Evolutionary conservation across 2,329 filamentous ascomycete species (phyloP).

Genomic region (Apiospora rasikravindrae): DNA sequence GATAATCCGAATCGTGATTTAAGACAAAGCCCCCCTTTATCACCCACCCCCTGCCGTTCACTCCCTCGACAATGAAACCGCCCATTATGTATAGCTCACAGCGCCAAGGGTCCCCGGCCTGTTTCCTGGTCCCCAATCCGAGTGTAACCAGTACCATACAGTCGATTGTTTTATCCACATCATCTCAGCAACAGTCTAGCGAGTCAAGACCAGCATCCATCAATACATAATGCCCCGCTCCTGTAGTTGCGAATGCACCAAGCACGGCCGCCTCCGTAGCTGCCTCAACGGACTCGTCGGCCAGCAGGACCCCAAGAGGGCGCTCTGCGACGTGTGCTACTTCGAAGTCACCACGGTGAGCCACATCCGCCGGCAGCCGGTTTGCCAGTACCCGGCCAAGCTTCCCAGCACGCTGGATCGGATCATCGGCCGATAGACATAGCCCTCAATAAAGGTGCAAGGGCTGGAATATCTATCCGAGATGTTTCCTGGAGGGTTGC

Average conservation of each 20-base stretch:
- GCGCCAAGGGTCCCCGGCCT: not conserved
- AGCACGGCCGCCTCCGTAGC: not conserved
- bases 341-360: not conserved
- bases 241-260: conserved; percentile 1
- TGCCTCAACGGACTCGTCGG: not conserved
- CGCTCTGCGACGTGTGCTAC: conserved; percentile 8
- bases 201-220: not conserved
- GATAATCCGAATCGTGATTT: not conserved
- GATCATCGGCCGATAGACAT: not conserved
- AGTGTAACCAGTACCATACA: too few species aligned
- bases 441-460: too few species aligned
- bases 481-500: not conserved
- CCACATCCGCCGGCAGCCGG: not conserved
- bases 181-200: not conserved
- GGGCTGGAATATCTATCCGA: too few species aligned
- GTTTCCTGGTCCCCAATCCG: too few species aligned
- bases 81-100: not conserved
- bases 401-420: not conserved
- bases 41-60: not conserved
- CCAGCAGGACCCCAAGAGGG: not conserved
- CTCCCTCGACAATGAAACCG: not conserved
- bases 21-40: not conserved
- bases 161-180: not conserved
- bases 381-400: not conserved
- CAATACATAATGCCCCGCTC: not conserved